Evolutionary conservation across 306 rosid species (phyloP).

Genomic region (Quercus bicolor): DNA sequence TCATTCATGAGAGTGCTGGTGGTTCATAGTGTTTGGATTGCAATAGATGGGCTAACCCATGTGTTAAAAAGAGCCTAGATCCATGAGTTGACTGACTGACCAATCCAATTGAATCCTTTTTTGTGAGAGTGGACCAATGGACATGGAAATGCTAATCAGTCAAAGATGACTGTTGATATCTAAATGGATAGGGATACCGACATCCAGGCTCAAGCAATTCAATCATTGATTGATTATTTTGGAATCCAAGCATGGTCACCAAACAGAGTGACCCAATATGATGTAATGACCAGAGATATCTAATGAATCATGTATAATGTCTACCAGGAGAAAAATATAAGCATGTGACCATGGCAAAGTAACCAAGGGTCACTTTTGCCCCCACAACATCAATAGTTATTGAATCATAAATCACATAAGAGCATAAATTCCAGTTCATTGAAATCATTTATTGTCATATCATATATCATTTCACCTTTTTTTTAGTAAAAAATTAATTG

Average conservation of each 20-base stretch:
- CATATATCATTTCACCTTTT: too few relatives aligned
- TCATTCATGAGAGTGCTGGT: background rate
- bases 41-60: slow-evolving; percentile 22
- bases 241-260: slow-evolving; percentile 20
- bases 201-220: slow-evolving; percentile 15
- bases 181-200: slow-evolving; percentile 25
- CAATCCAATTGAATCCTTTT: slow-evolving; percentile 13
- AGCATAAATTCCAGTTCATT: too few relatives aligned
- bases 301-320: background rate
- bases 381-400: too few relatives aligned
- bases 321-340: background rate
- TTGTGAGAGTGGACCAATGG: slow-evolving; percentile 16
- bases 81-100: slow-evolving; percentile 19
- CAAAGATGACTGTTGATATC: slow-evolving; percentile 19
- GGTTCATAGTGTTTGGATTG: background rate
- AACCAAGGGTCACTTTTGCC: too few relatives aligned
- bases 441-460: too few relatives aligned
- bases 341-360: too few relatives aligned
- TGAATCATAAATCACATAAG: too few relatives aligned
- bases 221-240: slow-evolving; percentile 17
- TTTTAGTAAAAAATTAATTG: too few relatives aligned
- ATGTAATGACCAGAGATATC: slow-evolving; percentile 5
- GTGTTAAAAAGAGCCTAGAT: background rate
- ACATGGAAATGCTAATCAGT: slow-evolving; percentile 10
- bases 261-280: slow-evolving; percentile 17